Evolutionary conservation across 2,329 filamentous ascomycete species (phyloP), one percentile per base, ranked within the genome.

Genomic region (Dactylonectria estremocensis): DNA sequence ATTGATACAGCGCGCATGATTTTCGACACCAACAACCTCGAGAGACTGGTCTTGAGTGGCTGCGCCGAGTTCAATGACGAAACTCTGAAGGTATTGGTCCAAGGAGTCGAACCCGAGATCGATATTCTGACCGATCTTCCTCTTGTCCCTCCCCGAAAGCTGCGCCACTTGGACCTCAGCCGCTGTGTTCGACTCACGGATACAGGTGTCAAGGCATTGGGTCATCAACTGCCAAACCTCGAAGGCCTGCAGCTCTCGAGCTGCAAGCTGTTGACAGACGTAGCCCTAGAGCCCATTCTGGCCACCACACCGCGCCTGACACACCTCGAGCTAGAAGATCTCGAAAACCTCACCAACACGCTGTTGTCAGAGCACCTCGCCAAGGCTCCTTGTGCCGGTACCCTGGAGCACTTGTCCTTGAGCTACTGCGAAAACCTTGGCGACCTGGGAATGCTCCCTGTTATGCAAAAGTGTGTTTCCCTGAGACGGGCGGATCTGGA

Each of bases 351-450:
- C 14, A 95, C 92, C 18, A 97, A 98, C 77, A 82, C 84, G 4
- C 83, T 94, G 1, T 83, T 98, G 3, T 87, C 87, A 0, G 87
- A 94, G 62, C 89, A 92, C 68, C 85, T 99, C 8, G 91, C 94
- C 54, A 92, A 90, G 73, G 89, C 94, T 0, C 92, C 94, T 0
- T 97, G 94, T 77, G 92, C 92, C 0, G 80, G 87, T 1, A 85
- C 83, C 22, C 85, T 99, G 7, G 87, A 92, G 72, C 95, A 98
- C 77, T 87, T 98, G 6, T 95, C 94, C 61, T 88, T 98, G 73
- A 95, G 94, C 75, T 97, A 95, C 79, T 99, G 96, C 79, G 95
- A 97, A 79, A 90, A 89, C 62, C 81, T 99, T 2, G 91, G 94
- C 24, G 96, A 98, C 77, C 83, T 86, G 0, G 95, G 95, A 63